Evolutionary conservation across 2,329 filamentous ascomycete species (phyloP), one percentile per base, ranked within the genome.

Genomic region (Fusarium gaditjirri): DNA sequence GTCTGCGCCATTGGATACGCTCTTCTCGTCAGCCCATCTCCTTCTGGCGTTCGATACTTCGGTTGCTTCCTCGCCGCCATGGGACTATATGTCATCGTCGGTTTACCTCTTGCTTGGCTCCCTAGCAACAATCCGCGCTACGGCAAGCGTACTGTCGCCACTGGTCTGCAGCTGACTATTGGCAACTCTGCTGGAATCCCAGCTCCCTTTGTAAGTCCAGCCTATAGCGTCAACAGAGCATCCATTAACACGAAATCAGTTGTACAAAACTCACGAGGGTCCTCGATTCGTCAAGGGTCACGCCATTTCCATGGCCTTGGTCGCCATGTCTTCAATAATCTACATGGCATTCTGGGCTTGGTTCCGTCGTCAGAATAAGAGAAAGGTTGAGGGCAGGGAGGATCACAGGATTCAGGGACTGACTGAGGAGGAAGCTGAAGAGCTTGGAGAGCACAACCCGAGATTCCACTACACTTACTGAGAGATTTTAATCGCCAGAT

Each of bases 161-260:
- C 86, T 0, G 90, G 89, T 0, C 68, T 92, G 33, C 89, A 91
- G 77, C 80, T 91, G n/a, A 90, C 86, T 4, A 86, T 91, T 61
- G 90, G 89, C 16, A 92, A 92, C 73, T 84, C 86, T 61, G 86
- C 86, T 13, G 90, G 90, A 6, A 89, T 92, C 35, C 89, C 91
- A 81, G 86, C 88, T 8, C 87, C 88, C 5, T 92, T 91, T 46
- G 77, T 78, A 74, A 71, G n/a, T n/a, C n/a, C n/a, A n/a, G n/a
- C n/a, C n/a, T n/a, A n/a, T n/a, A n/a, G n/a, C n/a, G n/a, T n/a
- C n/a, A n/a, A n/a, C n/a, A n/a, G n/a, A n/a, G n/a, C n/a, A n/a
- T n/a, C n/a, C n/a, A n/a, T n/a, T 76, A 41, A 77, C 35, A 12
- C 19, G 1, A 3, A 39, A 1, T 14, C 27, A 80, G 78, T 25